A percentile compares a stretch with the other conserved stretches of the same genome.
phyloP scores from a whole-genome alignment of 2,329 filamentous ascomycete species.

The Aspergillus ibericus region DNA sequence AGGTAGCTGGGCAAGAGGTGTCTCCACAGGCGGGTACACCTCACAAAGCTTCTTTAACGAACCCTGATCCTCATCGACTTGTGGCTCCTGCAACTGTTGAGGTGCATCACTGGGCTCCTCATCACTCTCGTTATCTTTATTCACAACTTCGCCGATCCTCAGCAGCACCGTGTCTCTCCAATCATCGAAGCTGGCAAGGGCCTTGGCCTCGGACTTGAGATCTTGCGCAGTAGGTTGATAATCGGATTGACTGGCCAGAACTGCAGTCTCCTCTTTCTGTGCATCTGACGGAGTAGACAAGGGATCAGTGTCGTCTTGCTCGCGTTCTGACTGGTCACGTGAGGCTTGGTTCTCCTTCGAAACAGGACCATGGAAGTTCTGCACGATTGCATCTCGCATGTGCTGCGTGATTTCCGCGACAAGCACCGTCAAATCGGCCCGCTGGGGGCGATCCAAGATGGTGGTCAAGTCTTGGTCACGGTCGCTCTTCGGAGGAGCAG shows the following conservation, averaged over 20 bases:
- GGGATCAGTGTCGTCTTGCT: constrained; percentile 18
- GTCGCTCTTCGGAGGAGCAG: constrained; percentile 21
- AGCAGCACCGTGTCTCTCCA: constrained; percentile 73
- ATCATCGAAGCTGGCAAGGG: constrained; percentile 71
- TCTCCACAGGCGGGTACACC: constrained; percentile 61
- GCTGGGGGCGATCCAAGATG: constrained; percentile 43
- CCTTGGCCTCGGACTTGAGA: constrained; percentile 62
- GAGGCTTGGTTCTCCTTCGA: constrained; percentile 9
- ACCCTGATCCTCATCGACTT: constrained; percentile 25
- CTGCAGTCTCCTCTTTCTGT: not conserved
- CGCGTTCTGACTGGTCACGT: constrained; percentile 21
- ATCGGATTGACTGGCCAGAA: constrained; percentile 8
- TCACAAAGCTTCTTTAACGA: constrained; percentile 30
- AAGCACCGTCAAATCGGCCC: constrained; percentile 44
- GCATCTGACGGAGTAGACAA: constrained; percentile 1
- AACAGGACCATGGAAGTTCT: constrained; percentile 37
- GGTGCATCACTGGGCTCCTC: constrained; percentile 33
- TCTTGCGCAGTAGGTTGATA: constrained; percentile 17
- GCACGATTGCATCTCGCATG: constrained; percentile 41
- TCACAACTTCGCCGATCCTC: constrained; percentile 70
- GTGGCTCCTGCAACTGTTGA: constrained; percentile 22
- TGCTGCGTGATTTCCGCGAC: constrained; percentile 40
- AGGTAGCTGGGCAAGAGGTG: constrained; percentile 50
- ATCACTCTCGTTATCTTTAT: constrained; percentile 46
- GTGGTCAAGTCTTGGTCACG: constrained; percentile 43